phyloP scores from a whole-genome alignment of 2,329 filamentous ascomycete genomes.

The Fusarium torreyae region DNA sequence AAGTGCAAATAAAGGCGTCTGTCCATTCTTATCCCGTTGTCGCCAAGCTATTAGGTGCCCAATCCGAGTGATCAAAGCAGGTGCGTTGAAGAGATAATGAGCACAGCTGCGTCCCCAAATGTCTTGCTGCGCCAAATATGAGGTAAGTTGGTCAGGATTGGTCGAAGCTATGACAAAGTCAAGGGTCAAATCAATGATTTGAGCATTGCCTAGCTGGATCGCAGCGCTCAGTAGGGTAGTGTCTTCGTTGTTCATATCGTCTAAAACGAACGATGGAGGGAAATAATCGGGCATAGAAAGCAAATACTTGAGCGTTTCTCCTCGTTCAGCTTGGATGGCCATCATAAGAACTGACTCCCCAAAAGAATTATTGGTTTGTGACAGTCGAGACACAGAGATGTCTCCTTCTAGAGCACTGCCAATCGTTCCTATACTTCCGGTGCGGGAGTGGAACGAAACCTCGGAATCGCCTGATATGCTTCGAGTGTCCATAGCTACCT shows the following conservation, averaged over 20 bases:
- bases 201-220: constrained; percentile 84
- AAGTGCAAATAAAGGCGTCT: constrained; percentile 96
- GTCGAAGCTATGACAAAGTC: constrained; percentile 75
- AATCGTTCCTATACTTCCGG: constrained; percentile 82
- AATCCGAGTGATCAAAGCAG: constrained; percentile 82
- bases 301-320: constrained; percentile 83
- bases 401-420: constrained; percentile 85
- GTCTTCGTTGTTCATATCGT: constrained; percentile 90
- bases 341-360: constrained; percentile 93
- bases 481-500: constrained; percentile 89
- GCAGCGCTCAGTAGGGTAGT: constrained; percentile 92
- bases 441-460: constrained; percentile 84
- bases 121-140: constrained; percentile 84
- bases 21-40: constrained; percentile 93
- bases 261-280: constrained; percentile 77
- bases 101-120: constrained; percentile 88
- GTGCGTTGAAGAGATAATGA: constrained; percentile 97
- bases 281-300: constrained; percentile 84
- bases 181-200: constrained; percentile 82
- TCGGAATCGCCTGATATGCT: constrained; percentile 91
- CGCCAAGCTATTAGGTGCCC: constrained; percentile 88
- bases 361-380: constrained; percentile 76
- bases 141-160: constrained; percentile 69
- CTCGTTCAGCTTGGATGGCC: constrained; percentile 81
- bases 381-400: constrained; percentile 83